phyloP scores from a whole-genome alignment of 2,329 filamentous ascomycete species.

The Macrophomina pseudophaseolina region DNA sequence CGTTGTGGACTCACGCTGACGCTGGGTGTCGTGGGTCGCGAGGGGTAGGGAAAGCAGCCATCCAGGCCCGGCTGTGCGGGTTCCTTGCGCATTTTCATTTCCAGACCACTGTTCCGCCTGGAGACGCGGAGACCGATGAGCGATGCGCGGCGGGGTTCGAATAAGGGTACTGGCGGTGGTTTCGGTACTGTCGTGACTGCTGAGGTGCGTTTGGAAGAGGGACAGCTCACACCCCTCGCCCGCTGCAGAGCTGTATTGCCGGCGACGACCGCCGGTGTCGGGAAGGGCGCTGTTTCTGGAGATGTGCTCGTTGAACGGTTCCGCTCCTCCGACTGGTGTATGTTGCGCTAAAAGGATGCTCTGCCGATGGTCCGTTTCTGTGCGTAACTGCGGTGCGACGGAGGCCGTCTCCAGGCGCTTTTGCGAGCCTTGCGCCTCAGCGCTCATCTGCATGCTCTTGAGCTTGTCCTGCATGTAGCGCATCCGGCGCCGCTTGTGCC shows the following conservation, averaged over 20 bases:
- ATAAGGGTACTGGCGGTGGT: too few species aligned
- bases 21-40: neutral
- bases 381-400: neutral
- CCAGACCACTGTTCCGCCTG: too few species aligned
- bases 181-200: neutral
- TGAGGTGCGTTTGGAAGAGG: slow-evolving; percentile 16
- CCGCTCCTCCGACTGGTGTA: neutral
- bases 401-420: neutral
- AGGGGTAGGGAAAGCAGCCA: too few species aligned
- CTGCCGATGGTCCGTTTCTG: slow-evolving; percentile 14
- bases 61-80: too few species aligned
- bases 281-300: neutral
- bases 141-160: too few species aligned
- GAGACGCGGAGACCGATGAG: too few species aligned
- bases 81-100: too few species aligned
- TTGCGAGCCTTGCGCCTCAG: slow-evolving; percentile 4
- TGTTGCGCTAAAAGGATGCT: neutral
- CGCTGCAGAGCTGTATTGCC: slow-evolving; percentile 2
- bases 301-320: neutral
- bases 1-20: neutral
- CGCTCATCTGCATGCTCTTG: neutral
- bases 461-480: slow-evolving; percentile 11
- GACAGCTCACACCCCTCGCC: slow-evolving; percentile 17
- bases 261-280: neutral
- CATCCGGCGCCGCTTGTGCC: slow-evolving; percentile 12